phyloP scores from a whole-genome alignment of 2,329 filamentous ascomycete genomes.

The Hypoxylon sp. region DNA sequence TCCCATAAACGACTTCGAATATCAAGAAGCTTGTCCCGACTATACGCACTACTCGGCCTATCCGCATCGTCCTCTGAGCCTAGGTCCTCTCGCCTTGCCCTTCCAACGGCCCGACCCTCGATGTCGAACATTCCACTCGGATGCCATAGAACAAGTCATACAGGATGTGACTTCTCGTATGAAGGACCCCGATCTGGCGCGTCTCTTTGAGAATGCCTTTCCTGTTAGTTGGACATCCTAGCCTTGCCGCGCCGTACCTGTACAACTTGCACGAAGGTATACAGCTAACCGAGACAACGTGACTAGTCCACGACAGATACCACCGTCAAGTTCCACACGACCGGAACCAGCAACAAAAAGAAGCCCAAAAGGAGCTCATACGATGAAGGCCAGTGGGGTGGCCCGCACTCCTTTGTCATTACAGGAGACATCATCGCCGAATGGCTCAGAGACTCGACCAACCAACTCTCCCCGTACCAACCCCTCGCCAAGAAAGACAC shows the following conservation, averaged over 20 bases:
- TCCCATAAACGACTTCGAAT: conserved; percentile 46
- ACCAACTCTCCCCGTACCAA: conserved; percentile 92
- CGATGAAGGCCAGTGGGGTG: conserved; percentile 75
- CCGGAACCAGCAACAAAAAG: conserved; percentile 66
- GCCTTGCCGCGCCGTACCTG: conserved; percentile 6
- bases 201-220: conserved; percentile 94
- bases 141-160: conserved; percentile 88
- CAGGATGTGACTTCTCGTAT: conserved; percentile 80
- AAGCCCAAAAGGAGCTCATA: conserved; percentile 47
- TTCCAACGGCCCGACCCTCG: conserved; percentile 82
- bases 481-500: conserved; percentile 81
- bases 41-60: conserved; percentile 67
- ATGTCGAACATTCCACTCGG: conserved; percentile 90
- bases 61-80: conserved; percentile 74
- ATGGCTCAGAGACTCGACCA: conserved; percentile 91
- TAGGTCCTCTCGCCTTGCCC: conserved; percentile 80
- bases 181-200: conserved; percentile 84
- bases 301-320: conserved; percentile 80
- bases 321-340: conserved; percentile 85
- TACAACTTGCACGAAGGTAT: neutral
- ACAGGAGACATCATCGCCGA: conserved; percentile 88
- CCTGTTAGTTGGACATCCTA: conserved; percentile 54
- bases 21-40: conserved; percentile 65
- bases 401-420: conserved; percentile 90
- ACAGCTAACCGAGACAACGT: conserved; percentile 24